Base-by-base conservation (phyloP, 768 basidiomycete species). In the Glaciozyma martinii region DNA sequence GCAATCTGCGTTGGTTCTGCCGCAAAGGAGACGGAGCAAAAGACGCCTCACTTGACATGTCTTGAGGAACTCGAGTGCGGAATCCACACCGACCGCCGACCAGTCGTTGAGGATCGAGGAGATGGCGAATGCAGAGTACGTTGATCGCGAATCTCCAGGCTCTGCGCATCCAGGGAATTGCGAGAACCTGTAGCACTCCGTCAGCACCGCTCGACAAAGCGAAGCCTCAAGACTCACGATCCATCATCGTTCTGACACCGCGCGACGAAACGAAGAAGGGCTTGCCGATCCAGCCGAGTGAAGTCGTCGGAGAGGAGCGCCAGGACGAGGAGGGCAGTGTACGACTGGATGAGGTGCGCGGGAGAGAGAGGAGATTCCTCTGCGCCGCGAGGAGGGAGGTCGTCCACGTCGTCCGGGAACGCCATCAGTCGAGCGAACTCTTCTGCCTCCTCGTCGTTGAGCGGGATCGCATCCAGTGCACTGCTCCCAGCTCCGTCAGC, bases 291-390 rank as follows among this genome's bases (percentile, higher is more conserved):
- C 29, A 99, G 78, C 61, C 78, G 79, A 42, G 82, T 76, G 71
- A 93, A 86, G 70, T 89, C 85, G 73, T 95, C 94, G n/a, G 88
- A 82, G 30, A 99, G 81, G 66, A 95, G 86, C 0, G 87, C 84
- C 16, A 99, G 85, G 0, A 84, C 82, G 6, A 95, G 78, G 16
- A 99, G 75, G 0, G 92, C 90, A 1, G 91, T 90, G 73, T 98
- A 99, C 12, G 93, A 92, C 82, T 91, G 89, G 61, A 95, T 90
- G 21, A 97, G 79, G 75, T 97, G 87, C 1, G 89, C 88, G 23
- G 82, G 81, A 68, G 87, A 82, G 73, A 84, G 83, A 43, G 44
- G 5, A 7, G 27, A 44, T 21, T 54, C 56, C 47, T 56, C 61
- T 19, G 37, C 55, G 23, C 13, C 5, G 27, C 81, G 78, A 79